phyloP scores from a whole-genome alignment of 306 rosid genomes.

The Lathyrus tuberosus region DNA sequence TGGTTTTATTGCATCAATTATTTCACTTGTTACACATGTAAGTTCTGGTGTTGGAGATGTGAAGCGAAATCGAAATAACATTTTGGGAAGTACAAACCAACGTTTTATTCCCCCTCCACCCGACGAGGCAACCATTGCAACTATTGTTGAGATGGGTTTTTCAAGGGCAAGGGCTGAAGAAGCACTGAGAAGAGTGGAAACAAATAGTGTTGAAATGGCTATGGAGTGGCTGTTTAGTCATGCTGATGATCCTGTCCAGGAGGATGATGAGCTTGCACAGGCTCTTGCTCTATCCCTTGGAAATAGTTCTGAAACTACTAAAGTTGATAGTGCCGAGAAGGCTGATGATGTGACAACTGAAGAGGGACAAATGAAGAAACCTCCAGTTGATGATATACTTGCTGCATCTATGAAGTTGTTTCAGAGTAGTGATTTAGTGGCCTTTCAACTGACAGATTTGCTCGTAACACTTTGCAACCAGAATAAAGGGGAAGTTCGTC shows the following conservation, averaged over 20 bases:
- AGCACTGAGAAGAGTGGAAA: slow-evolving; percentile 90
- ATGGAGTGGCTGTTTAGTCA: slow-evolving; percentile 98
- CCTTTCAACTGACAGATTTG: slow-evolving; percentile 90
- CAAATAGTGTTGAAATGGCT: slow-evolving; percentile 99
- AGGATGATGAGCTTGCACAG: slow-evolving; percentile 96
- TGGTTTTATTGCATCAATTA: slow-evolving; percentile 80
- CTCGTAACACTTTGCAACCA: slow-evolving; percentile 83
- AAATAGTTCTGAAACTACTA: slow-evolving; percentile 82
- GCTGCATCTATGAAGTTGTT: slow-evolving; percentile 74
- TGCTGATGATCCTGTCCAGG: slow-evolving; percentile 97
- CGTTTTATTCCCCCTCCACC: slow-evolving; percentile 84
- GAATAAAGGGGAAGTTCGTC: slow-evolving; percentile 89
- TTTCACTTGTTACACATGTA: slow-evolving; percentile 84
- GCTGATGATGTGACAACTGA: slow-evolving; percentile 70
- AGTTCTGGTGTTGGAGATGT: slow-evolving; percentile 97
- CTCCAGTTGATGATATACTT: slow-evolving; percentile 93
- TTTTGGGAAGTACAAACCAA: slow-evolving; percentile 70
- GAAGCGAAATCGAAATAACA: slow-evolving; percentile 76
- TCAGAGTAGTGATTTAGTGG: slow-evolving; percentile 86
- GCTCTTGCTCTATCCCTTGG: slow-evolving; percentile 97
- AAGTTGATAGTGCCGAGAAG: slow-evolving; percentile 78
- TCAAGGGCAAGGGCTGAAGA: slow-evolving; percentile 98
- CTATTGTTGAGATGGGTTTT: slow-evolving; percentile 98
- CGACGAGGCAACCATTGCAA: slow-evolving; percentile 88
- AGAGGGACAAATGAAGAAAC: slow-evolving; percentile 75